Evolutionary conservation across 225 moss, liverwort and hornwort species (phyloP), one percentile per base, ranked within the genome.

Genomic region (Sphagnum contortum): DNA sequence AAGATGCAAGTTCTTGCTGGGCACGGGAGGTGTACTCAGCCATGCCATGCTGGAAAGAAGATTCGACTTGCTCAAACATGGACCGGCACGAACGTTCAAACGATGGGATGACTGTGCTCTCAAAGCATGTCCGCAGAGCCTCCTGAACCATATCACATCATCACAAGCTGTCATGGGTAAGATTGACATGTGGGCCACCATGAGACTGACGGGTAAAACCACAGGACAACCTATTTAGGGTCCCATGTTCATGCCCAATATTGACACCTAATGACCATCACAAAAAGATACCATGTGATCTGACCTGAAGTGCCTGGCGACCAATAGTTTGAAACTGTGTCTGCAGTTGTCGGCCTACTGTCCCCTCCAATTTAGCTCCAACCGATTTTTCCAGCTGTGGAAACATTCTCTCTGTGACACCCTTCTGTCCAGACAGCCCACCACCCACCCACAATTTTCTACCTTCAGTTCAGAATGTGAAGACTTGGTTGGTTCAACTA

Each of bases 11-110:
- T 64, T 96, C 84, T 63, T 87, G 90, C 76, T 96, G 92, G 56
- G 90, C 90, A 72, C 79, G 89, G 48, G 88, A 80, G 44, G 90
- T 92, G 58, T 96, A 90, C 78, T 92, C 96, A 56, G 92, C 76
- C 78, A 96, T 72, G 48, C 96, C 96, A 48, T 84, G 79, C 61
- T 89, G 92, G 68, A 96, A 88, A 13, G 92, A 87, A 56, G 87
- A 76, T 70, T 96, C 92, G 53, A 96, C 84, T 72, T 96, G 92
- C 64, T 92, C 87, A 67, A 96, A 92, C 96, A 96, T 96, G 63
- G 87, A 80, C 75, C 73, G 90, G 71, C 92, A 96, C 48, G 92
- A 87, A 50, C 96, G 81, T 74, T 96, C 96, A 64, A 96, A 92
- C 45, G 84, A 86, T 63, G 96, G 96, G 51, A 96, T 83, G 8